Base-by-base conservation (phyloP, 208 protist species). In the Herpetomonas samuelpessoai region DNA sequence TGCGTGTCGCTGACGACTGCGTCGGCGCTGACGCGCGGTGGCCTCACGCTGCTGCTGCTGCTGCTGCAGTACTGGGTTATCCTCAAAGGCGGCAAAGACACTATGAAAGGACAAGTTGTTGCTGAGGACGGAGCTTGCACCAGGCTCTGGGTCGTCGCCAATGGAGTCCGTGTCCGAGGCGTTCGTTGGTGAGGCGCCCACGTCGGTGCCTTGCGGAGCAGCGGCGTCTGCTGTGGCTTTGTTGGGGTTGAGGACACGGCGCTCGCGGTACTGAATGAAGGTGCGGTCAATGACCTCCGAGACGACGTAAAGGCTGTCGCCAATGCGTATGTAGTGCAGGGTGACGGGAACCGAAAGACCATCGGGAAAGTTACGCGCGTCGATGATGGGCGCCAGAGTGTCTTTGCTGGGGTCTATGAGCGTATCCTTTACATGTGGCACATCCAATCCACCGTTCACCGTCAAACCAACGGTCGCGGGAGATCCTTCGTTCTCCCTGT, bases 221-320 rank as follows among this genome's bases (percentile, higher is more conserved):
- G 55, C 14, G 55, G 30, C 22, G 41, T 53, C 46, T 38, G 45
- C 27, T 19, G 46, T 39, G 19, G 7, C 68, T 47, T 60, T 45
- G 45, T 65, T 53, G 44, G 64, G 68, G 26, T 38, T 49, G 39
- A 64, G 66, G 24, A 81, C 73, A 21, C 82, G 81, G 62, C 79
- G 69, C 65, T 87, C 68, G 28, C 79, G 68, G 69, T 88, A 89
- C 57, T 92, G 81, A 30, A 83, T 56, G 54, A 92, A 86, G 10
- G 82, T 83, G 45, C 68, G 64, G 60, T 89, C 86, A 3, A 76
- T 68, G 14, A 92, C 68, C 49, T 87, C 74, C 2, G 63, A 79
- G n/a, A 89, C 72, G 28, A 62, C 65, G 68, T 88, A 92, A 4
- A 92, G 67, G 56, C 79, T 68, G 47, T 86, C 67, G 25, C 80